Percentiles rank a stretch among this genome's conserved stretches.
Evolutionary conservation across 2,329 filamentous ascomycete species (phyloP).

Genomic region (Ilyonectria sp.): DNA sequence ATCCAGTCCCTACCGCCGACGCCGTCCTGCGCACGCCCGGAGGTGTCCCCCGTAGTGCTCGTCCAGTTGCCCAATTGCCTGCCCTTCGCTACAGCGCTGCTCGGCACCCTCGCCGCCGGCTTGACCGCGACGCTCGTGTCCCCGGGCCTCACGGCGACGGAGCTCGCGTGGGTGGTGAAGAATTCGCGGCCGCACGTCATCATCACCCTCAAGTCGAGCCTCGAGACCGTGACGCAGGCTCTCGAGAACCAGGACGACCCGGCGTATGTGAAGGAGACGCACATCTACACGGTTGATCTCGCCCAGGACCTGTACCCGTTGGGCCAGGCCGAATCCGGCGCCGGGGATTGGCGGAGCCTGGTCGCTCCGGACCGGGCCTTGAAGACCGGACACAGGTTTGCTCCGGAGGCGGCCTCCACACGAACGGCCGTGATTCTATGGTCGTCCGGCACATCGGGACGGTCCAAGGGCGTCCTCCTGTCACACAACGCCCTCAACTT

Average conservation of each 20-base stretch:
- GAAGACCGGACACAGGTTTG: conserved; percentile 58
- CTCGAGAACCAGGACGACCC: conserved; percentile 52
- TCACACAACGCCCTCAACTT: conserved; percentile 77
- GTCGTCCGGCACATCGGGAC: conserved; percentile 77
- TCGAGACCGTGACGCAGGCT: conserved; percentile 53
- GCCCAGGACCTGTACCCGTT: conserved; percentile 53
- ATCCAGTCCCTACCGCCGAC: conserved; percentile 56
- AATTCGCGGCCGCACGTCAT: conserved; percentile 57
- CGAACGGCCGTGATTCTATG: conserved; percentile 69
- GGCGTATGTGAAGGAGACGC: conserved; percentile 60
- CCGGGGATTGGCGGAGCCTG: conserved; percentile 73
- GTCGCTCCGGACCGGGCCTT: conserved; percentile 67
- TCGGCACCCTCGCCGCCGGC: conserved; percentile 58
- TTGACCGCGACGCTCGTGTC: conserved; percentile 59
- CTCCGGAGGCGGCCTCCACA: conserved; percentile 55
- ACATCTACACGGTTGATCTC: conserved; percentile 70
- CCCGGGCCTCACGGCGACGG: conserved; percentile 56
- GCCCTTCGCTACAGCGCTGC: conserved; percentile 54
- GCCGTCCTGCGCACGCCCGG: conserved; percentile 54
- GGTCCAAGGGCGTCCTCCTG: conserved; percentile 82
- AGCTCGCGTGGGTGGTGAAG: conserved; percentile 59
- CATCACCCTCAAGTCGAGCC: conserved; percentile 53
- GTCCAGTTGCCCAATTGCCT: conserved; percentile 61
- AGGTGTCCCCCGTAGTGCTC: conserved; percentile 59
- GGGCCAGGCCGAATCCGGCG: not conserved